Base-by-base conservation (phyloP, 179 eudicot genomes). In the Beta lomatogona region DNA sequence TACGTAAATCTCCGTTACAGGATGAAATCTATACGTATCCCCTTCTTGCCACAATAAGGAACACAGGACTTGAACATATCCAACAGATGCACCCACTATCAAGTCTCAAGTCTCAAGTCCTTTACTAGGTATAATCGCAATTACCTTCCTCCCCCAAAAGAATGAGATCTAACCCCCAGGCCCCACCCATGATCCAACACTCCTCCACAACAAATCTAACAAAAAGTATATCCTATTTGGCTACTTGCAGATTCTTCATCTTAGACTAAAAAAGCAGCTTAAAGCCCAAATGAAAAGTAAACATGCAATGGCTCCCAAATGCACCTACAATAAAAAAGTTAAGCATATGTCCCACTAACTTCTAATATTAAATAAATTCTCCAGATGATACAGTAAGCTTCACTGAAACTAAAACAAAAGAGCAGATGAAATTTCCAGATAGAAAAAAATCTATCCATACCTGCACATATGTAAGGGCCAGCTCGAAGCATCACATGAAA, bases 381-480 rank as follows among this genome's bases (percentile, higher is more conserved):
- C 36, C 7, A 66, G 68, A 22, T 61, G 46, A 71, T 59, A 28
- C n/a, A n/a, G 36, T 50, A 66, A 52, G 67, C 57, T 50, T 52
- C 52, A 77, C n/a, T 10, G 60, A 41, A 50, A 22, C 54, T 54
- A 53, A 22, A 83, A 44, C 66, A n/a, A 6, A 61, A 67, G 41
- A 15, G 73, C 15, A 68, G 74, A 71, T 6, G 14, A 15, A n/a
- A 71, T 61, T 6, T 46, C 14, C 31, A 22, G 55, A 52, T n/a
- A 45, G 31, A 52, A 9, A 58, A 12, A 71, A 11, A 18, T 55
- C 71, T 48, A 72, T 21, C 66, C 55, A 55, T 55, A 93, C 99
- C 99, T 87, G 80, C 98, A 89, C 99, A 95, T 68, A 93, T 94
- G 84, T 95, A 95, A 52, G 99, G 99, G 85, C 99, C 99, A 84